Evolutionary conservation across 495 filamentous ascomycete genomes (phyloP).

Genomic region (Jackrogersella minutella): DNA sequence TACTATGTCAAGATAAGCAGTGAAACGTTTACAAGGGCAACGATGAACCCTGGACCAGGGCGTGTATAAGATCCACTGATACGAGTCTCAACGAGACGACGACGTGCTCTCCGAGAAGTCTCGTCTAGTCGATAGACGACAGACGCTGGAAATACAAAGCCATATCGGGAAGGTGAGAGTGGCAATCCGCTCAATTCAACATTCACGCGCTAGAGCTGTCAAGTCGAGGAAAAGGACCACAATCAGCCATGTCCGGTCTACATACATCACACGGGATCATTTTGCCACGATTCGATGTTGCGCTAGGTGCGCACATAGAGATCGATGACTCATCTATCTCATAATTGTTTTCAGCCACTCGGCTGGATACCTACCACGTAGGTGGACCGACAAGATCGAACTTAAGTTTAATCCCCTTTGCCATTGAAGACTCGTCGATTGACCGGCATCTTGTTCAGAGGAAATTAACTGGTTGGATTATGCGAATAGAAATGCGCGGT

Average conservation of each 20-base stretch:
- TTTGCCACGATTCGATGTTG: background rate
- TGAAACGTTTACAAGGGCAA: slow-evolving; percentile 14
- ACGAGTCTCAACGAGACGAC: slow-evolving; percentile 8
- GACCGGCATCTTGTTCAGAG: slow-evolving; percentile 4
- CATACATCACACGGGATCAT: background rate
- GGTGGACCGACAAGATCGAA: background rate
- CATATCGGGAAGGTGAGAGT: slow-evolving; percentile 36
- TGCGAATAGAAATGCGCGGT: slow-evolving; percentile 17
- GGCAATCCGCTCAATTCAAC: slow-evolving; percentile 13
- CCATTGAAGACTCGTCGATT: background rate
- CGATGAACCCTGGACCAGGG: slow-evolving; percentile 10
- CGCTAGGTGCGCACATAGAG: background rate
- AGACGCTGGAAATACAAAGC: slow-evolving; percentile 2
- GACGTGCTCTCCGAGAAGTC: slow-evolving; percentile 3
- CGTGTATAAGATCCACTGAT: slow-evolving; percentile 23
- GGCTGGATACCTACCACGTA: too few relatives aligned
- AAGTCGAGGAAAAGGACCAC: slow-evolving; percentile 1
- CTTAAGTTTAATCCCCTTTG: background rate
- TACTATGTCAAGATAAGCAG: slow-evolving; percentile 33
- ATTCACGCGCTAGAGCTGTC: background rate
- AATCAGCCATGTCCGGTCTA: slow-evolving; percentile 6
- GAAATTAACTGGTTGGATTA: slow-evolving; percentile 14
- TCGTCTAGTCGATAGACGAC: slow-evolving; percentile 7
- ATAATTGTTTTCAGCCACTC: background rate
- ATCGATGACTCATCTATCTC: background rate